phyloP scores from a whole-genome alignment of 2,329 filamentous ascomycete species.

The Keithomyces neogunnii region DNA sequence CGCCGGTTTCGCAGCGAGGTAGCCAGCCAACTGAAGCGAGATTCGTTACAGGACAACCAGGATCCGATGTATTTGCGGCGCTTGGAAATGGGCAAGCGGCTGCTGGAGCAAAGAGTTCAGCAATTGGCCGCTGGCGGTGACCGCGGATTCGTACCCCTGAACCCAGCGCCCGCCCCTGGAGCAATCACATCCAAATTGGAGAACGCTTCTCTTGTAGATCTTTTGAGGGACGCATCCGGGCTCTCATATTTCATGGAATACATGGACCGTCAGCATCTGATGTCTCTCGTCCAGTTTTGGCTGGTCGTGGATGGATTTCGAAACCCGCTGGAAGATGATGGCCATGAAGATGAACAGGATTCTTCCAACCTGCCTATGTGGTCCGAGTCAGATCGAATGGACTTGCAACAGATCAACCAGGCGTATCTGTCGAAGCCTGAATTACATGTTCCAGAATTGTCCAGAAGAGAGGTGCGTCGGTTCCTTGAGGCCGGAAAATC shows the following conservation, averaged over 20 bases:
- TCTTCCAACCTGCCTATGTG: conserved; percentile 58
- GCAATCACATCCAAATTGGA: conserved; percentile 54
- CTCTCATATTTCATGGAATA: conserved; percentile 99
- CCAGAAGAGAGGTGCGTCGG: conserved; percentile 59
- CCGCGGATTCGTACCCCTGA: conserved; percentile 22
- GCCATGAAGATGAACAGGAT: conserved; percentile 52
- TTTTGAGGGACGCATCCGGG: conserved; percentile 83
- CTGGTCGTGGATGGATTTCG: conserved; percentile 94
- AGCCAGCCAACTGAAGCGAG: conserved; percentile 81
- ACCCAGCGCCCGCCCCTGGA: conserved; percentile 15
- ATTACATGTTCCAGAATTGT: conserved; percentile 64
- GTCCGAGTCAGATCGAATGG: conserved; percentile 75
- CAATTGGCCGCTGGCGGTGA: conserved; percentile 65
- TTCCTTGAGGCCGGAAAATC: conserved; percentile 72
- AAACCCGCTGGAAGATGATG: conserved; percentile 80
- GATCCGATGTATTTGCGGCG: conserved; percentile 83
- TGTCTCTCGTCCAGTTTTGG: conserved; percentile 95
- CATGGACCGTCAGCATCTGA: conserved; percentile 84
- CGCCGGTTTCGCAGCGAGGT: conserved; percentile 88
- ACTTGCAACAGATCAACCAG: conserved; percentile 86
- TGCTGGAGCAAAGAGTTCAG: conserved; percentile 83
- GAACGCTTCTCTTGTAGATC: conserved; percentile 68
- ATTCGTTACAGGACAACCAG: conserved; percentile 67
- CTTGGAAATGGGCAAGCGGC: conserved; percentile 81
- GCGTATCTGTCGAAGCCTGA: conserved; percentile 79